A percentile compares a stretch with the other conserved stretches of the same genome.
These are phyloP conservation scores for Blepharisma japonicum DNA, from an alignment of 73 alveolate species.

Conservation along the genomic window DNA sequence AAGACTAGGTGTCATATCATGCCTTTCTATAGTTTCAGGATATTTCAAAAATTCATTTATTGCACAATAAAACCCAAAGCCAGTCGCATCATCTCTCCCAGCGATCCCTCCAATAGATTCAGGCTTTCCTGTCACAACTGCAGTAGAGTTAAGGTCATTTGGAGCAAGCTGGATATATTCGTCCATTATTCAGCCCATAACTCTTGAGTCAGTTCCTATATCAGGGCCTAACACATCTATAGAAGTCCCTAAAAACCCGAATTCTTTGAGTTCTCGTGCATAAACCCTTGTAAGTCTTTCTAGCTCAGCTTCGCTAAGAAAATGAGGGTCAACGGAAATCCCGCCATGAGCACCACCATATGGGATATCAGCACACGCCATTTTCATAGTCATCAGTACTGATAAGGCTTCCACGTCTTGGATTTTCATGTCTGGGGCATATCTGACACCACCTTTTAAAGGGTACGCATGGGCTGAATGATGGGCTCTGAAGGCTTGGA, in stretches of 20 bases:
- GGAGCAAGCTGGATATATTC: conserved; percentile 51
- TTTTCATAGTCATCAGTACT: conserved; percentile 52
- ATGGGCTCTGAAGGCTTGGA: conserved; percentile 61
- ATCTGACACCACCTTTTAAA: conserved; percentile 61
- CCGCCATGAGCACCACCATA: conserved; percentile 78
- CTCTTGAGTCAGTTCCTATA: conserved; percentile 55
- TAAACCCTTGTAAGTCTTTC: conserved; percentile 63
- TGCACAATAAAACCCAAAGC: conserved; percentile 46
- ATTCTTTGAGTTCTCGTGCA: conserved; percentile 57
- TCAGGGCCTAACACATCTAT: conserved; percentile 66
- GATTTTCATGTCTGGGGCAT: conserved; percentile 44
- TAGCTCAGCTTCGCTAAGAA: conserved; percentile 47
- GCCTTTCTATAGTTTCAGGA: conserved; percentile 31
- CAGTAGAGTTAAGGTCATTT: conserved; percentile 47
- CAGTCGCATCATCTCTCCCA: conserved; percentile 65
- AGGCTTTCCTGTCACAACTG: conserved; percentile 64
- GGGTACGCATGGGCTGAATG: conserved; percentile 57
- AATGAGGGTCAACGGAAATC: conserved; percentile 45
- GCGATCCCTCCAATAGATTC: conserved; percentile 55
- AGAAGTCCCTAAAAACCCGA: conserved; percentile 58
- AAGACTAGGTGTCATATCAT: conserved; percentile 26
- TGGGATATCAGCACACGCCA: conserved; percentile 52
- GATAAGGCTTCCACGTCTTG: conserved; percentile 59
- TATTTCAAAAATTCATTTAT: conserved; percentile 32
- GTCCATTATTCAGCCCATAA: conserved; percentile 69